phyloP scores from a whole-genome alignment of 768 basidiomycete species.

The Podaxis sp. region DNA sequence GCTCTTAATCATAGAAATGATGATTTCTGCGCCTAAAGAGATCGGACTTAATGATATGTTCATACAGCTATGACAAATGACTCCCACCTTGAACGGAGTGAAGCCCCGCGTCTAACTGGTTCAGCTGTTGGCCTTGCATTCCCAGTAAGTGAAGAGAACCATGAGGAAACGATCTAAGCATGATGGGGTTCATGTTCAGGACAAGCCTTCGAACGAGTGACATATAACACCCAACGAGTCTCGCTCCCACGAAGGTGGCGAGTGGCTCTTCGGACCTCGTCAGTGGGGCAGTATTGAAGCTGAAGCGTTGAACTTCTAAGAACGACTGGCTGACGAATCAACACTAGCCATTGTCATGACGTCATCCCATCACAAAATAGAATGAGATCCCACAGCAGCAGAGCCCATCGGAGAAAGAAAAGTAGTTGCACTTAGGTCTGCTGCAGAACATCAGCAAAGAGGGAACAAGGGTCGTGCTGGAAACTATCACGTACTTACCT shows the following conservation, averaged over 20 bases:
- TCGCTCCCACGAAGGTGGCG: not conserved
- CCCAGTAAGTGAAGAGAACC: not conserved
- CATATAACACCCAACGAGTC: not conserved
- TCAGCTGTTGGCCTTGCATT: not conserved
- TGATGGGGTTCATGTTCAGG: not conserved
- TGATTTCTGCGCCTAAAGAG: slow-evolving; percentile 44
- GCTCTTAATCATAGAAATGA: slow-evolving; percentile 45
- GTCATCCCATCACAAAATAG: not conserved
- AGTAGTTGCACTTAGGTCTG: no score
- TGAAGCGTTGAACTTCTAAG: not conserved
- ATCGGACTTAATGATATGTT: not conserved
- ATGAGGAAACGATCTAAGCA: not conserved
- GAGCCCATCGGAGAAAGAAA: no score
- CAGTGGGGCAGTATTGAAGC: not conserved
- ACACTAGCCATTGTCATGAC: not conserved
- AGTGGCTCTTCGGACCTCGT: not conserved
- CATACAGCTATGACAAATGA: not conserved
- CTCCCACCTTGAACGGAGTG: slow-evolving; percentile 5
- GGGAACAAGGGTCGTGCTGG: no score
- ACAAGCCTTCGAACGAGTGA: not conserved
- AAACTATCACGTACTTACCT: no score
- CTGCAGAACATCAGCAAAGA: no score
- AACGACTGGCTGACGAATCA: not conserved
- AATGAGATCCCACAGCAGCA: no score
- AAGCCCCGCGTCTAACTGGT: slow-evolving; percentile 7